Conservation (phyloP, 2,329 filamentous ascomycete genomes). For the Epichloe coenophiala region DNA sequence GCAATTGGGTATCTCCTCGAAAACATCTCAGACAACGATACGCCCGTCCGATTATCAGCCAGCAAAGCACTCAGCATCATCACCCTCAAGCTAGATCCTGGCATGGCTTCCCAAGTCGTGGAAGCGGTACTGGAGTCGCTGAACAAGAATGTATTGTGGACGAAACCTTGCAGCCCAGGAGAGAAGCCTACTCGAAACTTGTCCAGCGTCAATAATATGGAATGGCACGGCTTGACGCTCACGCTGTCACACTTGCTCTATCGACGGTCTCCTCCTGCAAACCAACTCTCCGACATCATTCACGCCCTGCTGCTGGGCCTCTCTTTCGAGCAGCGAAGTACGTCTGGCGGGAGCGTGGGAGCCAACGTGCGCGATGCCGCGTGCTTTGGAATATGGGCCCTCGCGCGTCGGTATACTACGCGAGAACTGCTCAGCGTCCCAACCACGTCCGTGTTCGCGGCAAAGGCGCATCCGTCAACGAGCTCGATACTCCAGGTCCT, state of each 20-base stretch:
- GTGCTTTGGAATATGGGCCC: constrained; percentile 90
- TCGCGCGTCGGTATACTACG: constrained; percentile 78
- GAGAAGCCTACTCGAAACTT: constrained; percentile 41
- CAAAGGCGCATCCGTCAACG: constrained; percentile 21
- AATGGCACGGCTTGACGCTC: constrained; percentile 87
- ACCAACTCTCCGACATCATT: constrained; percentile 59
- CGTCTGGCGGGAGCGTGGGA: constrained; percentile 73
- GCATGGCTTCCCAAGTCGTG: constrained; percentile 77
- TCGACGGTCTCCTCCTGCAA: constrained; percentile 61
- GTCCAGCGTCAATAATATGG: constrained; percentile 62
- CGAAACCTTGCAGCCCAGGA: constrained; percentile 22
- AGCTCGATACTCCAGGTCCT: constrained; percentile 58
- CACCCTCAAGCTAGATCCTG: constrained; percentile 61
- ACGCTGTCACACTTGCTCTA: constrained; percentile 81
- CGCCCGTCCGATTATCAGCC: constrained; percentile 76
- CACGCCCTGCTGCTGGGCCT: constrained; percentile 67
- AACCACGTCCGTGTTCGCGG: constrained; percentile 28
- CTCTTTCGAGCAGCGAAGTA: constrained; percentile 76
- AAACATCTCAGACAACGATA: constrained; percentile 72
- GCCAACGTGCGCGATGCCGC: constrained; percentile 89
- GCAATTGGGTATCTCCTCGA: constrained; percentile 73
- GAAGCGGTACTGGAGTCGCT: constrained; percentile 69
- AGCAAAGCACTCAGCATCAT: constrained; percentile 88
- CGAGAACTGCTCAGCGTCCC: constrained; percentile 56
- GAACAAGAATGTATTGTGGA: constrained; percentile 43